Conservation (phyloP, 345 rosid genomes). For the Aethionema arabicum region DNA sequence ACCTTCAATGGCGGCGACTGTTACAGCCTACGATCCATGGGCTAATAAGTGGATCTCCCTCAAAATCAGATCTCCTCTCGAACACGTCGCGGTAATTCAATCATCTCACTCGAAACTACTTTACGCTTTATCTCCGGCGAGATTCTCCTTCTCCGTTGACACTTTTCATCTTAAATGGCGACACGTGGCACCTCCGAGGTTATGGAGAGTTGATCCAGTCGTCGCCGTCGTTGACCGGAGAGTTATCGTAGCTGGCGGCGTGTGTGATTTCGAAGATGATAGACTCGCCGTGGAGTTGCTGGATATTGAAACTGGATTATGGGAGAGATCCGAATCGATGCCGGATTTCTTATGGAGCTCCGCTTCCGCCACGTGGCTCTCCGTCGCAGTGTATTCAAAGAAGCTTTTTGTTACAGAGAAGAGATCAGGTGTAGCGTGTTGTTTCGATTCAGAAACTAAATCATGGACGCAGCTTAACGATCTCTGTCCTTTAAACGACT, state of each 20-base stretch:
- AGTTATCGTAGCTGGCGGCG: conserved; percentile 62
- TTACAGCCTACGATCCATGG: conserved; percentile 71
- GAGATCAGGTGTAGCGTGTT: conserved; percentile 43
- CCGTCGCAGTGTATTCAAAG: conserved; percentile 42
- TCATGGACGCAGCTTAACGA: conserved; percentile 56
- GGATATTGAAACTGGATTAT: conserved; percentile 39
- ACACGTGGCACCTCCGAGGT: conserved; percentile 49
- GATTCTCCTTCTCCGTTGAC: conserved; percentile 67
- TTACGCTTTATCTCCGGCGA: conserved; percentile 54
- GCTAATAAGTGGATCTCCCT: conserved; percentile 59
- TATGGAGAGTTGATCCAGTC: conserved; percentile 70
- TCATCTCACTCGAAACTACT: conserved; percentile 64
- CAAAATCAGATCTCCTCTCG: conserved; percentile 25
- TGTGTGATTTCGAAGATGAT: conserved; percentile 66
- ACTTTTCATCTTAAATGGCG: conserved; percentile 66
- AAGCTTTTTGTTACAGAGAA: conserved; percentile 57
- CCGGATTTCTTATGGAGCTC: conserved; percentile 51
- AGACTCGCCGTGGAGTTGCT: conserved; percentile 65
- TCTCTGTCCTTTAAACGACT: conserved; percentile 35
- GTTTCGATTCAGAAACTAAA: conserved; percentile 51
- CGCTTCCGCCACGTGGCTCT: conserved; percentile 62
- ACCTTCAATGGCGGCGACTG: conserved; percentile 34
- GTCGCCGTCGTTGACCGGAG: conserved; percentile 52
- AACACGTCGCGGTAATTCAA: conserved; percentile 40
- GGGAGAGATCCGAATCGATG: conserved; percentile 62